Conservation (phyloP, 768 basidiomycete genomes). For the Tulasnella sp. region DNA sequence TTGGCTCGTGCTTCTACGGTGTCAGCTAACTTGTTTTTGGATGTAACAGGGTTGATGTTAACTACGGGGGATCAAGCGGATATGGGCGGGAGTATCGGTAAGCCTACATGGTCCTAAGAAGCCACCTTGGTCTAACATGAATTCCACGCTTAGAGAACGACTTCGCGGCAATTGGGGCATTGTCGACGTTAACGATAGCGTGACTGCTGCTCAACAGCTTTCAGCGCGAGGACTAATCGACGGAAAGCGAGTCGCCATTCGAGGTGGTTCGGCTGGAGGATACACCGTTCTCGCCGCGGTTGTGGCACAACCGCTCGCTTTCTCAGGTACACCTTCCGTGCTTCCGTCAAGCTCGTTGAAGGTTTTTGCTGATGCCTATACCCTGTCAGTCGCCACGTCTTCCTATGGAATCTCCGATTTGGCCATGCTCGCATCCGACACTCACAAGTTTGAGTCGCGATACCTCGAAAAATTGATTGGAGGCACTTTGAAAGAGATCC, state of each 20-base stretch:
- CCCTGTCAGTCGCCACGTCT: constrained; percentile 48
- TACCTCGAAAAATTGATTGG: constrained; percentile 64
- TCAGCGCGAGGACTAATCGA: constrained; percentile 56
- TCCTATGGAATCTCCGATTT: constrained; percentile 70
- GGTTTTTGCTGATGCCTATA: background rate
- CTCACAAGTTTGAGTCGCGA: constrained; percentile 67
- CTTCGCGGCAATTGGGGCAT: constrained; percentile 68
- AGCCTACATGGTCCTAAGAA: constrained; percentile 15
- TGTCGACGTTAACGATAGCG: constrained; percentile 65
- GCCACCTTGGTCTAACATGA: background rate
- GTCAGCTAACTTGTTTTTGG: background rate
- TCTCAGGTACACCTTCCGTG: constrained; percentile 37
- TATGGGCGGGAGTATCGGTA: constrained; percentile 66
- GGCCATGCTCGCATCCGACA: constrained; percentile 50
- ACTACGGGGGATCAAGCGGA: constrained; percentile 71
- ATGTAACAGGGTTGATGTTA: constrained; percentile 58
- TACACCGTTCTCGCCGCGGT: constrained; percentile 57
- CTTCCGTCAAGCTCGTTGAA: background rate
- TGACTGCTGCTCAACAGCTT: constrained; percentile 51
- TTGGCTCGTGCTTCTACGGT: too few relatives aligned
- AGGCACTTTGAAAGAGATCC: constrained; percentile 49
- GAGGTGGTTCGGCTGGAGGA: constrained; percentile 68
- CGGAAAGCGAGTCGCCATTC: constrained; percentile 57
- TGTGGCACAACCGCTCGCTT: constrained; percentile 42
- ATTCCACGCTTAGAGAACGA: constrained; percentile 39